Base-by-base conservation (phyloP, 352 stramenopile genomes). In the Pythium oligandrum region DNA sequence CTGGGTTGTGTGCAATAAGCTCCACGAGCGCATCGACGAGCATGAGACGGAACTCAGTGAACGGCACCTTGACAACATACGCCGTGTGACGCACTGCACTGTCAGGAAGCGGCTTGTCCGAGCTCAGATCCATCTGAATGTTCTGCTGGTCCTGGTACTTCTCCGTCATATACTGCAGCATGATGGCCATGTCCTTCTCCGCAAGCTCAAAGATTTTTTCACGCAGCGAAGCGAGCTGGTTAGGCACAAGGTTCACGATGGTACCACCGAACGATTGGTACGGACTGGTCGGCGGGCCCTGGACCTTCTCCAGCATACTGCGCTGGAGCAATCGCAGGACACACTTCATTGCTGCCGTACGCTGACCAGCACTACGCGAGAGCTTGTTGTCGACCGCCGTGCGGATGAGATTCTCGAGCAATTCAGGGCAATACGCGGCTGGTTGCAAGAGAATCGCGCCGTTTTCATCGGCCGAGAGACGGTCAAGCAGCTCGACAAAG, bases 21-120 rank as follows among this genome's bases (percentile, higher is more conserved):
- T 93, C 85, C 34, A 95, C 83, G n/a, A 96, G 61, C 35, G 89
- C 57, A 38, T 93, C 81, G 11, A 96, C 77, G 31, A 96, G 66
- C 53, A 78, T 86, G 0, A 96, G 74, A 5, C 88, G 86, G 57
- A 96, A 83, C 59, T 95, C 83, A 10, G 88, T 96, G 65, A 96
- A 96, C 32, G 88, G 88, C 33, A 88, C 78, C 55, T 90, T 88
- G 32, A 96, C 87, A 35, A 93, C 71, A 51, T 96, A 96, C 4
- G 75, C 83, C 45, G 88, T 94, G 64, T 96, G 87, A 36, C 83
- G 82, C 48, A 93, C 78, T 2, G 78, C 73, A 42, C 71, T 63
- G 1, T 78, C 70, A 0, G 81, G 76, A n/a, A 90, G 63, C 42
- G 81, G 78, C 53, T 70, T 73, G 55, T 67, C 82, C 30, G 70